Percentiles rank a stretch among this genome's conserved stretches.
These are phyloP conservation scores for Wallacemonas collosoma DNA, from an alignment of 208 protist species.

Conservation along the genomic window DNA sequence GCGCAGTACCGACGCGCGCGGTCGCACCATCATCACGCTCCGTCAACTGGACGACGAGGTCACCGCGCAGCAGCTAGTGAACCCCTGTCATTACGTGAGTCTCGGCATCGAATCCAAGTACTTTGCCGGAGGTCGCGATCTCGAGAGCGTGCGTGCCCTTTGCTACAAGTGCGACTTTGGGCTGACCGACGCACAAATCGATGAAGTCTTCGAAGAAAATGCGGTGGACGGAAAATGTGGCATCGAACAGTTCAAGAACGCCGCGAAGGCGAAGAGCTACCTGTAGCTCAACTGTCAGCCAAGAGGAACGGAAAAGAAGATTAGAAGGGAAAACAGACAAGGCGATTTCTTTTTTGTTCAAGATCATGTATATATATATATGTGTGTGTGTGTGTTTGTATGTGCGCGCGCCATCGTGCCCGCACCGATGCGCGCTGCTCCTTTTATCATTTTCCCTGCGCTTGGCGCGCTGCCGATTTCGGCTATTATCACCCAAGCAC, in stretches of 20 bases:
- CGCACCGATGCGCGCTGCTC: too few relatives aligned
- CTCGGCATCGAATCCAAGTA: conserved; percentile 80
- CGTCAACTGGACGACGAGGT: conserved; percentile 62
- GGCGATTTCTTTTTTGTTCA: neutral
- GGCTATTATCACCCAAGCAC: too few relatives aligned
- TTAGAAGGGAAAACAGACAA: neutral
- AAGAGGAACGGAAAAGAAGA: conserved; percentile 19
- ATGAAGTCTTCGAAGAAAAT: conserved; percentile 61
- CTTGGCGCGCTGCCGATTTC: too few relatives aligned
- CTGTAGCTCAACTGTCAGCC: conserved; percentile 31
- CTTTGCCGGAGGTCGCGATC: conserved; percentile 75
- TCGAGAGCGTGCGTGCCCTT: conserved; percentile 65
- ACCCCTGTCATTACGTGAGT: conserved; percentile 83
- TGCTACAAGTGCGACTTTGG: conserved; percentile 72
- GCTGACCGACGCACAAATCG: conserved; percentile 65
- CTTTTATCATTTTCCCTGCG: too few relatives aligned
- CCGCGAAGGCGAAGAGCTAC: conserved; percentile 64
- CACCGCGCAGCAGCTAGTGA: conserved; percentile 69
- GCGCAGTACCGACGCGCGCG: conserved; percentile 25
- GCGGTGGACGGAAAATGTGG: conserved; percentile 53
- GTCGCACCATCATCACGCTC: conserved; percentile 17
- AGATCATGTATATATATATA: too few relatives aligned
- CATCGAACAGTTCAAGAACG: conserved; percentile 90
- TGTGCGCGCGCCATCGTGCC: too few relatives aligned
- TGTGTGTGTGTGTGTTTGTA: too few relatives aligned